phyloP scores from a whole-genome alignment of 257 asterid genomes.

The Salvia miltiorrhiza region DNA sequence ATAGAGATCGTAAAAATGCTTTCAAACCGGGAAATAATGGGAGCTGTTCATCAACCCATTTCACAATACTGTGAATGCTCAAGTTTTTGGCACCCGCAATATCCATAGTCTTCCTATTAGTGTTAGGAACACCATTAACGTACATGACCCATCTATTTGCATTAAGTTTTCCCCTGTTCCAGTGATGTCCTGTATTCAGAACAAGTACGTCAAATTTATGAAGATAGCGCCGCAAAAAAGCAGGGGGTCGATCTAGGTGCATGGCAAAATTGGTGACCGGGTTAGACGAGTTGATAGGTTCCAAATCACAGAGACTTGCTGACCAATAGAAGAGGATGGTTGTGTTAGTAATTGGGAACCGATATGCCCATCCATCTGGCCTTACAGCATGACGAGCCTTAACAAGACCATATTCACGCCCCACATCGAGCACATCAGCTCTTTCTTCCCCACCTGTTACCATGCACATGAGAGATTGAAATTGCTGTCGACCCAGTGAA shows the following conservation, averaged over 20 bases:
- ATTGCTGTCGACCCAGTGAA: conserved; percentile 93
- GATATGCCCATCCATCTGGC: conserved; percentile 97
- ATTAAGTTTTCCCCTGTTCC: conserved; percentile 83
- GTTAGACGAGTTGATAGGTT: conserved; percentile 50
- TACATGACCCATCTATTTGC: conserved; percentile 88
- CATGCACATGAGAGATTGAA: conserved; percentile 97
- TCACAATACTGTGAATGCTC: conserved; percentile 58
- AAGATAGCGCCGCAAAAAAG: conserved; percentile 56
- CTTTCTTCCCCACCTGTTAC: conserved; percentile 75
- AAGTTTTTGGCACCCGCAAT: conserved; percentile 68
- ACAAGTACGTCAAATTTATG: conserved; percentile 66
- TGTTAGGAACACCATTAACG: conserved; percentile 69
- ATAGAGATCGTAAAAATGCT: conserved; percentile 65
- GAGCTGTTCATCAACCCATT: conserved; percentile 76
- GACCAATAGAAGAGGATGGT: conserved; percentile 95
- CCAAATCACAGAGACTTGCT: conserved; percentile 78
- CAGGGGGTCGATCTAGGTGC: conserved; percentile 93
- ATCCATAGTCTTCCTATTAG: conserved; percentile 46
- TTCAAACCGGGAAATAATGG: conserved; percentile 63
- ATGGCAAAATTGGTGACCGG: conserved; percentile 59
- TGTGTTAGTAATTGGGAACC: conserved; percentile 71
- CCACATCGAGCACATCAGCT: conserved; percentile 72
- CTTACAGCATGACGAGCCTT: conserved; percentile 78
- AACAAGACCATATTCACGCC: conserved; percentile 73
- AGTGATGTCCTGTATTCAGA: conserved; percentile 91